Evolutionary conservation across 176 grass and related monocot species (phyloP).

Genomic region (Cenchrus purpureus): DNA sequence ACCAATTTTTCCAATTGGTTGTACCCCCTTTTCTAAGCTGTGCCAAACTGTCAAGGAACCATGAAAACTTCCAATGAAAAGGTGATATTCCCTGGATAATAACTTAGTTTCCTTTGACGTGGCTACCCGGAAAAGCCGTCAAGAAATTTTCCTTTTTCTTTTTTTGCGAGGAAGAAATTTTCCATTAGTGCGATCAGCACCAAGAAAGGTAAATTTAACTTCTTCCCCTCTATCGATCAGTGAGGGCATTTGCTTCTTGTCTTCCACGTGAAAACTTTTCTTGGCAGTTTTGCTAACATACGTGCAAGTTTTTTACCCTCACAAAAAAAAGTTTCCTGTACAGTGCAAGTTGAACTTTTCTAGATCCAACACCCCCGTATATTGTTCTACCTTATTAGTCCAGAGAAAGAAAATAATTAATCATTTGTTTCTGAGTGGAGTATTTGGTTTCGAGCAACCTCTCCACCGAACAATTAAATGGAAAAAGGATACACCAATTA

Average conservation of each 20-base stretch:
- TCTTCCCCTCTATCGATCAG: not conserved
- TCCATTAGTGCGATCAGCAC: not conserved
- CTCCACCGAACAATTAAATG: no score
- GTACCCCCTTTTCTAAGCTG: no score
- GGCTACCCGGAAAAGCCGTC: not conserved
- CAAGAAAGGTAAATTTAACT: not conserved
- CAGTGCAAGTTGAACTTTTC: not conserved
- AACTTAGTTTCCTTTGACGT: no score
- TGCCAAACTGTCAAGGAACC: no score
- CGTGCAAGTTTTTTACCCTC: not conserved
- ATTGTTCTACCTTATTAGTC: not conserved
- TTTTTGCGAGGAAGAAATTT: not conserved
- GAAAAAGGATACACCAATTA: no score
- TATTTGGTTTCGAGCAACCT: no score
- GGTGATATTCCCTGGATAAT: no score
- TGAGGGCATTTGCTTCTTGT: no score
- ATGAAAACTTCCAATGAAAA: no score
- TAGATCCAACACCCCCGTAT: not conserved
- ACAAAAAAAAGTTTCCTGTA: not conserved
- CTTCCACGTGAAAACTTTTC: not conserved
- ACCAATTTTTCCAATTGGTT: no score
- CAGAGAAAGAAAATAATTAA: no score
- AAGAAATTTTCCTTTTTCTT: no score
- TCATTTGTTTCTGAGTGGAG: not conserved
- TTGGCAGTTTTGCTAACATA: not conserved